phyloP scores from a whole-genome alignment of 176 grass and related monocot genomes.

The Stipa capillata region DNA sequence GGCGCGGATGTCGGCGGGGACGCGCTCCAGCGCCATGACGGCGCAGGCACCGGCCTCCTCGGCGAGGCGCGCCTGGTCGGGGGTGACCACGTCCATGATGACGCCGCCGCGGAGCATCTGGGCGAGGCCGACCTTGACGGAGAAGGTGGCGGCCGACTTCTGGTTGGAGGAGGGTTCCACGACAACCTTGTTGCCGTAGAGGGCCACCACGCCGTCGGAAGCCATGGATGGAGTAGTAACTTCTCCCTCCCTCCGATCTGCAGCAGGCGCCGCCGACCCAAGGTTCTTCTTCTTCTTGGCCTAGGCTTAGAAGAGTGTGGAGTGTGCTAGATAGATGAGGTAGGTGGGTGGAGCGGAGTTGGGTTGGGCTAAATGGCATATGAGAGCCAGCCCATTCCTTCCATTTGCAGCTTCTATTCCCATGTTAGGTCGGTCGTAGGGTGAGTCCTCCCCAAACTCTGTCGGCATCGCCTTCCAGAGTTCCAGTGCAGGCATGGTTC shows the following conservation, averaged over 20 bases:
- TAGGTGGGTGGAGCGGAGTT: no score
- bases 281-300: background rate
- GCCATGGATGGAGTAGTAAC: no score
- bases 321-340: no score
- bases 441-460: constrained; percentile 74
- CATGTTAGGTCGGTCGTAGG: constrained; percentile 70
- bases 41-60: constrained; percentile 82
- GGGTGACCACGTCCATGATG: constrained; percentile 70
- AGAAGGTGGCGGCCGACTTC: constrained; percentile 50
- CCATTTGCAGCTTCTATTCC: no score
- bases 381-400: no score
- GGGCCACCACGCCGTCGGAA: constrained; percentile 28
- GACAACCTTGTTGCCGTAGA: constrained; percentile 41
- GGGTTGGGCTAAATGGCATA: no score
- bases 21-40: constrained; percentile 78
- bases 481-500: constrained; percentile 79
- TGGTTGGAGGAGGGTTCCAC: constrained; percentile 33
- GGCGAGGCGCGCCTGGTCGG: constrained; percentile 63
- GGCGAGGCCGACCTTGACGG: constrained; percentile 64
- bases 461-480: constrained; percentile 66
- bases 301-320: no score
- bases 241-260: background rate
- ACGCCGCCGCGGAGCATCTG: constrained; percentile 86
- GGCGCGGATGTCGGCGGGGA: constrained; percentile 70
- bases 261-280: background rate